Conservation (phyloP, 495 filamentous ascomycete genomes). For the Glonium stellatum region DNA sequence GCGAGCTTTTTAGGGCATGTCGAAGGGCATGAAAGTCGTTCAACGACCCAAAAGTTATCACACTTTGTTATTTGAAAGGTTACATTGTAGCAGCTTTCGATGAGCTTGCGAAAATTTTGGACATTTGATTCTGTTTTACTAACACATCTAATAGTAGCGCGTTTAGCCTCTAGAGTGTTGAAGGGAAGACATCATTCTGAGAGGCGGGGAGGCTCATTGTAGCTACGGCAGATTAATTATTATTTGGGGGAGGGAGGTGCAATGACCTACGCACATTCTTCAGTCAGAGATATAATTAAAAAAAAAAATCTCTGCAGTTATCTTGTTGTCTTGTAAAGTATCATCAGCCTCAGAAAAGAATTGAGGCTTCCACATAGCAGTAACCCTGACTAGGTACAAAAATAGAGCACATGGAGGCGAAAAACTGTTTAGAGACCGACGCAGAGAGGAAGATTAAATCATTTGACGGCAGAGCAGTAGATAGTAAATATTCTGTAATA, state of each 20-base stretch:
- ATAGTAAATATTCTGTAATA: too few species aligned
- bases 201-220: conserved; percentile 3
- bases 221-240: not conserved
- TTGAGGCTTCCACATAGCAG: too few species aligned
- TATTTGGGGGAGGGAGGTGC: not conserved
- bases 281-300: conserved; percentile 6
- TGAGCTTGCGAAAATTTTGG: not conserved
- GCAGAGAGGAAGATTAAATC: too few species aligned
- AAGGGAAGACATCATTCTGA: not conserved
- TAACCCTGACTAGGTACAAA: too few species aligned
- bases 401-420: too few species aligned
- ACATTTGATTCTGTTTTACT: not conserved
- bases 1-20: conserved; percentile 25
- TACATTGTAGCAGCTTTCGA: conserved; percentile 2
- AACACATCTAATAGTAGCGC: not conserved
- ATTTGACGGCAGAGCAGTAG: too few species aligned
- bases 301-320: not conserved
- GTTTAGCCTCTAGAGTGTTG: not conserved
- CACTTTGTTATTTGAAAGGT: not conserved
- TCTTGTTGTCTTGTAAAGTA: too few species aligned
- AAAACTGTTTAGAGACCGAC: too few species aligned
- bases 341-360: too few species aligned
- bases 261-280: not conserved
- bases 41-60: not conserved
- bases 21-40: conserved; percentile 8